These are phyloP conservation scores for Penicillium coprophilum DNA, from an alignment of 495 filamentous ascomycete species.

Conservation along the genomic window DNA sequence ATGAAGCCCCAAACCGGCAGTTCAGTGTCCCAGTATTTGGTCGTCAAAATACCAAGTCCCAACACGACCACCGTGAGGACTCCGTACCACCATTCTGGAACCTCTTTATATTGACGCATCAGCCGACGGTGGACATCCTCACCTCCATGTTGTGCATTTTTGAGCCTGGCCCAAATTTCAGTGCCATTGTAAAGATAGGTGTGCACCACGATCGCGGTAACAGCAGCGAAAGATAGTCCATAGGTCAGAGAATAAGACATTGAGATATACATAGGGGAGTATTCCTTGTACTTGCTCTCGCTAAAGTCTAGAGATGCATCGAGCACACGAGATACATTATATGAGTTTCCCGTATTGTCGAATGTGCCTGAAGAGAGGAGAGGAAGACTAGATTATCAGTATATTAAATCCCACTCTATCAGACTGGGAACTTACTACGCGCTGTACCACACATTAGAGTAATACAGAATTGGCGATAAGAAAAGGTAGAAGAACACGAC, in stretches of 20 bases:
- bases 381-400: slow-evolving; percentile 39
- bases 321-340: slow-evolving; percentile 56
- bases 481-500: slow-evolving; percentile 54
- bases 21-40: slow-evolving; percentile 57
- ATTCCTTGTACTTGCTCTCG: slow-evolving; percentile 54
- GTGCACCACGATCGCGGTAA: slow-evolving; percentile 57
- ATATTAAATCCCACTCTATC: slow-evolving; percentile 16
- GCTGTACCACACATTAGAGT: slow-evolving; percentile 46
- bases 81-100: slow-evolving; percentile 51
- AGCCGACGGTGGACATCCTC: slow-evolving; percentile 45
- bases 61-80: slow-evolving; percentile 70
- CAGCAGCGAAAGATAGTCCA: slow-evolving; percentile 62
- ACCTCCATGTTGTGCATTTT: slow-evolving; percentile 51
- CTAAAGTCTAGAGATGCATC: slow-evolving; percentile 52
- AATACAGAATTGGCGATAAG: slow-evolving; percentile 57
- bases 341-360: slow-evolving; percentile 58
- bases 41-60: slow-evolving; percentile 53
- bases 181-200: slow-evolving; percentile 59
- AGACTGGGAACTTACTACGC: slow-evolving; percentile 53
- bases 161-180: slow-evolving; percentile 56
- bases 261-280: slow-evolving; percentile 64
- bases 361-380: slow-evolving; percentile 60
- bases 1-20: slow-evolving; percentile 80
- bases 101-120: slow-evolving; percentile 32
- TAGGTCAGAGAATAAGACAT: slow-evolving; percentile 63